Evolutionary conservation across 2,329 filamentous ascomycete genomes (phyloP), one percentile per base, ranked within the genome.

Genomic region (Sporothrix dimorphospora): DNA sequence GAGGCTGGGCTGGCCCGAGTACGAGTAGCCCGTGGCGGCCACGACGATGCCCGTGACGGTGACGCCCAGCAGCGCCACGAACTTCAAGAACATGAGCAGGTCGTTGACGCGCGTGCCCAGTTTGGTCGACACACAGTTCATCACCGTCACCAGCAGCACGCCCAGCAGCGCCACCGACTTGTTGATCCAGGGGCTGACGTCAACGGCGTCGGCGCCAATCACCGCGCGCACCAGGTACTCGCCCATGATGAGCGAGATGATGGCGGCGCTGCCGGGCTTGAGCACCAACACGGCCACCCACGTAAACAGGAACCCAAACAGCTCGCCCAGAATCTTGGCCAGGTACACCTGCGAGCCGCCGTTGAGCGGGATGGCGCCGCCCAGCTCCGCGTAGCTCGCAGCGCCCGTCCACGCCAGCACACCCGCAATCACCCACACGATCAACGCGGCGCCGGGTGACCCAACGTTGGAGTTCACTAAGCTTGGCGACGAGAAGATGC

Each of bases 211-310:
- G n/a, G 94, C 90, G 9, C 94, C 94, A 72, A 97, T 91, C 57
- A 92, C 87, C 16, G 94, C 94, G 63, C 94, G 88, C 70, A 98
- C 93, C n/a, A 97, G 84, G 79, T 99, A 99, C 82, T 99, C 96
- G 57, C 96, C 96, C 85, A 98, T 98, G 78, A 99, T 98, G 76
- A 99, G 98, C 75, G 95, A 88, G 75, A 99, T 94, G 79, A 99
- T 99, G 74, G 96, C 96, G 11, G 94, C 91, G 51, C 93, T 92
- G 2, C 96, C 96, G 0, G 96, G 96, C 82, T 98, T 98, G 74
- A 99, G 85, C 14, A 99, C 96, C 73, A 96, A 88, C 19, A 98
- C 94, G 0, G 96, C 94, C 69, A 93, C 94, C 96, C 96, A 99
- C 1, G 94, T 97, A 81, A 98, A 99, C 45, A 98, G 84, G 79